Percentiles rank a stretch among this genome's conserved stretches.
phyloP scores from a whole-genome alignment of 140 eudicot genomes.

The Stevia rebaudiana region DNA sequence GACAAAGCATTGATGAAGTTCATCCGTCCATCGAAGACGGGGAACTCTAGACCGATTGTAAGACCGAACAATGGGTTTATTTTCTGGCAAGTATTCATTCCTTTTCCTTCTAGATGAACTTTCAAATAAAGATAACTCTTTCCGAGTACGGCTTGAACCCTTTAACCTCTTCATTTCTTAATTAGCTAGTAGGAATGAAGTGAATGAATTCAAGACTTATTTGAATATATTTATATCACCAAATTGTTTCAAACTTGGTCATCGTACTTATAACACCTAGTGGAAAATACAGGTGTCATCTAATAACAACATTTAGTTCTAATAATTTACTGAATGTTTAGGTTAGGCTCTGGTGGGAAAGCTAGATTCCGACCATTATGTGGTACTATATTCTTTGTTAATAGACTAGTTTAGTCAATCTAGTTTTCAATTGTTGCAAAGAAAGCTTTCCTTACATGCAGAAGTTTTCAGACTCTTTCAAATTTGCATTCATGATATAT shows the following conservation, averaged over 20 bases:
- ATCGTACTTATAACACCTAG: background rate
- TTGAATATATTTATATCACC: background rate
- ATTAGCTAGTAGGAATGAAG: background rate
- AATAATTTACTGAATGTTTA: background rate
- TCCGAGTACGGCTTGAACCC: slow-evolving; percentile 1
- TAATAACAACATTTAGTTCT: background rate
- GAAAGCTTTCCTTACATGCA: slow-evolving; percentile 22
- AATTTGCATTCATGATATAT: slow-evolving; percentile 28
- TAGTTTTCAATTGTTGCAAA: slow-evolving; percentile 26
- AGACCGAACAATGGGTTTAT: slow-evolving; percentile 37
- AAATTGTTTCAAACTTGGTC: background rate
- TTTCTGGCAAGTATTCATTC: slow-evolving; percentile 2
- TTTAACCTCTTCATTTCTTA: slow-evolving; percentile 18
- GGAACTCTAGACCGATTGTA: slow-evolving; percentile 56
- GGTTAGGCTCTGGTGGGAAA: slow-evolving; percentile 8
- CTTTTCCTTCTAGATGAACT: too few relatives aligned
- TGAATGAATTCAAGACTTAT: too few relatives aligned
- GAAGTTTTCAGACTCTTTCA: slow-evolving; percentile 49
- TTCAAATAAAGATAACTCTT: too few relatives aligned
- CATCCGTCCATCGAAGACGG: slow-evolving; percentile 58
- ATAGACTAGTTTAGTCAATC: slow-evolving; percentile 34
- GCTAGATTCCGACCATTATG: slow-evolving; percentile 6
- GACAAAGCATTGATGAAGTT: slow-evolving; percentile 58
- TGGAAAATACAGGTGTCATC: background rate
- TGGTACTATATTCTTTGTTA: slow-evolving; percentile 5